Base-by-base conservation (phyloP, 805 yeast genomes). In the Phaffomyces thermotolerans region DNA sequence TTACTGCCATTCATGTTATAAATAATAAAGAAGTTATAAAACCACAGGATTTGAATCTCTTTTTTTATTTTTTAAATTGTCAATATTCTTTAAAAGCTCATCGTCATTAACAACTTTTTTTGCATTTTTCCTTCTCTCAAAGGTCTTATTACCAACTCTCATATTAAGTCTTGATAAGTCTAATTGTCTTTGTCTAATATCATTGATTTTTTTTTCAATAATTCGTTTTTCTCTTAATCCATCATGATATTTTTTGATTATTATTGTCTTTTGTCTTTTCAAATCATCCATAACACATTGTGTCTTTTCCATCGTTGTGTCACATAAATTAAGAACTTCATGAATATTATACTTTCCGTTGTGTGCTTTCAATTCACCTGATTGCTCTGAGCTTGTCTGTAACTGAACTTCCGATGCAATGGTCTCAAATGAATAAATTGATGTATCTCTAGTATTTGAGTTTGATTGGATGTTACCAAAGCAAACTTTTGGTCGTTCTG, bases 401-500 rank as follows among this genome's bases (percentile, higher is more conserved):
- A 48, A 30, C 36, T 51, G 59, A 14, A 53, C 58, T 34, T 56
- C 57, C 9, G 58, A 53, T 1, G 54, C 54, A 30, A 52, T 41
- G 1, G 53, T 52, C 31, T 54, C 59, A 44, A 54, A 57, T 15
- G 61, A 54, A 34, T 54, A 54, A 4, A 23, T 36, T 1, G 58
- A 54, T 13, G 41, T 17, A 4, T 37, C 39, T 24, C 52, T 45
- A 6, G 41, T 23, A 13, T 48, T 34, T 2, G n/a, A 15, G 2
- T 34, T 13, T 7, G 40, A 44, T 23, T 39, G 37, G 8, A 36
- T 17, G 10, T 37, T 43, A 6, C 42, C 42, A 2, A 35, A 30
- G 9, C 45, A 42, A 4, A 56, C 50, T 24, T 45, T 45, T 5
- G 56, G 40, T 41, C 50, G 46, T 17, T 17, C 39, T 15, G 41